phyloP scores from a whole-genome alignment of 164 flowering plant species.

The Nymphaea colorata region DNA sequence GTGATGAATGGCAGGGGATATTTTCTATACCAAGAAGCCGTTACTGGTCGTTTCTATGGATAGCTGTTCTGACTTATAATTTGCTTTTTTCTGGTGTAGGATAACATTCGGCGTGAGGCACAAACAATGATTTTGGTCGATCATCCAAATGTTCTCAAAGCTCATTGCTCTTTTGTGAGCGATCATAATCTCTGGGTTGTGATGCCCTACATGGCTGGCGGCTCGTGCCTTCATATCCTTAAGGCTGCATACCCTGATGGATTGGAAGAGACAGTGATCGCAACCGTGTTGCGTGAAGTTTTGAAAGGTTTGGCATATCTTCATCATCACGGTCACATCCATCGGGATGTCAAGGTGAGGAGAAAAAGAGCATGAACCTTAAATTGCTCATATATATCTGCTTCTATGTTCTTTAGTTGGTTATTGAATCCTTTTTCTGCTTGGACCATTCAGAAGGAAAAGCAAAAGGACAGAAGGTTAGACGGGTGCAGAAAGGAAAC shows the following conservation, averaged over 20 bases:
- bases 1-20: too few relatives aligned
- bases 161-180: slow-evolving; percentile 84
- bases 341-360: slow-evolving; percentile 91
- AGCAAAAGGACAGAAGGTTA: too few relatives aligned
- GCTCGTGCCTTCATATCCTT: slow-evolving; percentile 88
- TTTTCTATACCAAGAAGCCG: too few relatives aligned
- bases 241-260: slow-evolving; percentile 87
- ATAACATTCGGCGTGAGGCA: slow-evolving; percentile 68
- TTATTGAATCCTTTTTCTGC: neutral
- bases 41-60: too few relatives aligned
- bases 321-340: slow-evolving; percentile 92
- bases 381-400: neutral
- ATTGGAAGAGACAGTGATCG: slow-evolving; percentile 82
- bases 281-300: slow-evolving; percentile 72
- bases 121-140: slow-evolving; percentile 86
- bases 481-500: too few relatives aligned
- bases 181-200: slow-evolving; percentile 88
- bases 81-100: slow-evolving; percentile 25
- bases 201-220: slow-evolving; percentile 95
- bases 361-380: too few relatives aligned
- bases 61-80: neutral
- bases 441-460: too few relatives aligned
- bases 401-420: neutral
- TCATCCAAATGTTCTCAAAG: slow-evolving; percentile 85
- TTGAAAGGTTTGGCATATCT: slow-evolving; percentile 89